Percentiles rank a stretch among this genome's conserved stretches.
These are phyloP conservation scores for Mucor irregularis DNA, from an alignment of 371 early-diverging fungal genomes.

Conservation along the genomic window DNA sequence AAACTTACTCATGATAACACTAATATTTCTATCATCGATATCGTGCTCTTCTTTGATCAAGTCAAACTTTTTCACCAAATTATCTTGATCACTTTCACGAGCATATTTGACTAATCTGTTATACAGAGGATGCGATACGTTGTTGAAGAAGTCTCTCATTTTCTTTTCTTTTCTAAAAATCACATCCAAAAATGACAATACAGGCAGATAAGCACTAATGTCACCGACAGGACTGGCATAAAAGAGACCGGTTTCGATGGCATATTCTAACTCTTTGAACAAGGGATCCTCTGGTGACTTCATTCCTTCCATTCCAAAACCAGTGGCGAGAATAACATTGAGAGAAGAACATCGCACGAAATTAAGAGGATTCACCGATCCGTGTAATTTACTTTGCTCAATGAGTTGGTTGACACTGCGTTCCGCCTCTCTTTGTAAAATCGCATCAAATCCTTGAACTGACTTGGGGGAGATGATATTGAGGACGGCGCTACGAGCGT, in stretches of 20 bases:
- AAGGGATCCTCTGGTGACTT: slow-evolving; percentile 1
- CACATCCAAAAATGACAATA: slow-evolving; percentile 15
- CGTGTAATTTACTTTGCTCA: neutral
- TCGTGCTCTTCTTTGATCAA: slow-evolving; percentile 1
- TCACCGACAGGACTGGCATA: neutral
- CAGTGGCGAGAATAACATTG: slow-evolving; percentile 6
- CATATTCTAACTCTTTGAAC: slow-evolving; percentile 9
- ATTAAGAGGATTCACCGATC: slow-evolving; percentile 4
- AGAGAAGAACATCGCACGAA: slow-evolving; percentile 6
- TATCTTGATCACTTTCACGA: slow-evolving; percentile 2
- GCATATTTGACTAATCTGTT: slow-evolving; percentile 2
- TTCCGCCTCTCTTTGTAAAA: slow-evolving; percentile 6
- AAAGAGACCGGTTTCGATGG: neutral
- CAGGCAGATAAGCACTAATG: slow-evolving; percentile 6
- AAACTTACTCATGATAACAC: slow-evolving; percentile 25
- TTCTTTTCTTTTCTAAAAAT: slow-evolving; percentile 7
- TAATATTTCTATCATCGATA: slow-evolving; percentile 13
- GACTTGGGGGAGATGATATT: slow-evolving; percentile 6
- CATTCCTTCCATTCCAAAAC: slow-evolving; percentile 5
- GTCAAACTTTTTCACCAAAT: slow-evolving; percentile 13
- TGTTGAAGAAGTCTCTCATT: neutral
- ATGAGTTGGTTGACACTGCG: slow-evolving; percentile 4
- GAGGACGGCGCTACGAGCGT: slow-evolving; percentile 5
- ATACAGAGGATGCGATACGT: neutral
- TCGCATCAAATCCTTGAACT: neutral